Evolutionary conservation across 2,329 filamentous ascomycete genomes (phyloP).

Genomic region (Dissoconium aciculare): DNA sequence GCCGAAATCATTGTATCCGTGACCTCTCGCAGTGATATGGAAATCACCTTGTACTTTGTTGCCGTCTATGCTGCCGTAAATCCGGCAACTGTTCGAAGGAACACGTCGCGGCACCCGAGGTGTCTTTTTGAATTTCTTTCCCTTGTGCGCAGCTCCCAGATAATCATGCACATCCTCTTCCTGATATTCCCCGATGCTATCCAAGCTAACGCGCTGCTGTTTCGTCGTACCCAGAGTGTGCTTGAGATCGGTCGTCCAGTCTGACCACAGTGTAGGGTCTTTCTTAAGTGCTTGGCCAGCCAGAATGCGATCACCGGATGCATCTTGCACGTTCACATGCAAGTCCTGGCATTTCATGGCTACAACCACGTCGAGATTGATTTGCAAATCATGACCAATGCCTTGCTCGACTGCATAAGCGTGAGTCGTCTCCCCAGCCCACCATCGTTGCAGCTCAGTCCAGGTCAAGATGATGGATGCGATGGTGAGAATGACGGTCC

Average conservation of each 20-base stretch:
- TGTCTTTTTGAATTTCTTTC: slow-evolving; percentile 55
- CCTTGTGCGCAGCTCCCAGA: slow-evolving; percentile 53
- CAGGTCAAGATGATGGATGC: slow-evolving; percentile 62
- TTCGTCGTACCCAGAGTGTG: slow-evolving; percentile 40
- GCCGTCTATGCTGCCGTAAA: slow-evolving; percentile 77
- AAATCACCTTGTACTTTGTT: slow-evolving; percentile 98
- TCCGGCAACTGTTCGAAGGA: slow-evolving; percentile 59
- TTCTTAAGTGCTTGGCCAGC: slow-evolving; percentile 59
- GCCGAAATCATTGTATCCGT: slow-evolving; percentile 77
- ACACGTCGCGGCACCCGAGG: slow-evolving; percentile 42
- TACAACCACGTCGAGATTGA: slow-evolving; percentile 90
- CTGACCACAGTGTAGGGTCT: slow-evolving; percentile 64
- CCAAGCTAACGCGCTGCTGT: slow-evolving; percentile 40
- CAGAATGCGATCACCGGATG: slow-evolving; percentile 78
- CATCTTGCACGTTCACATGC: slow-evolving; percentile 96
- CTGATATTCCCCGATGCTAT: slow-evolving; percentile 41
- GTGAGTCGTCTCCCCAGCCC: slow-evolving; percentile 67
- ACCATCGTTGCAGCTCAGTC: slow-evolving; percentile 70
- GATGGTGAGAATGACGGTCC: slow-evolving; percentile 69
- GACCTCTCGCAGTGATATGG: slow-evolving; percentile 86
- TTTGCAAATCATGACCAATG: slow-evolving; percentile 71
- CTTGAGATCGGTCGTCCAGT: slow-evolving; percentile 61
- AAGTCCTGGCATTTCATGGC: slow-evolving; percentile 75
- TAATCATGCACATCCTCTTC: slow-evolving; percentile 90
- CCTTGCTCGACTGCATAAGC: slow-evolving; percentile 90